A percentile compares a stretch with the other conserved stretches of the same genome.
phyloP scores from a whole-genome alignment of 1,284 basidiomycete genomes.

The Cutaneotrichosporon sp. region DNA sequence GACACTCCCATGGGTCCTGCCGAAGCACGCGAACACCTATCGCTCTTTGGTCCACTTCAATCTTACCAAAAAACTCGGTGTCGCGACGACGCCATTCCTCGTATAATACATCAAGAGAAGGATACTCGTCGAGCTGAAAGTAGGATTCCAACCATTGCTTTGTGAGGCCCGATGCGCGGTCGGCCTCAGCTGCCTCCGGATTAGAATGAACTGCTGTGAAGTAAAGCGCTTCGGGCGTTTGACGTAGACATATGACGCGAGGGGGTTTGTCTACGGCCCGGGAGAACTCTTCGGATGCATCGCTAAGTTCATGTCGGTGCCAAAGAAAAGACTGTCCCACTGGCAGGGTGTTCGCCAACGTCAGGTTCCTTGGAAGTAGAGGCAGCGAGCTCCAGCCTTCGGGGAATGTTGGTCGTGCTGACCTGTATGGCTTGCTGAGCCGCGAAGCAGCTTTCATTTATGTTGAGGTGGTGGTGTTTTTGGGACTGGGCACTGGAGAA shows the following conservation, averaged over 20 bases:
- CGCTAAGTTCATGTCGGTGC: conserved; percentile 30
- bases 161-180: conserved; percentile 59
- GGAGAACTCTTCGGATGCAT: conserved; percentile 39
- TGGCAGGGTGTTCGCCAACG: conserved; percentile 43
- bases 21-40: conserved; percentile 63
- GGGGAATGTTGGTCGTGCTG: conserved; percentile 34
- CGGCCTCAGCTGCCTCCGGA: conserved; percentile 19
- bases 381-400: conserved; percentile 33
- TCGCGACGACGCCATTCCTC: conserved; percentile 69
- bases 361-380: conserved; percentile 30
- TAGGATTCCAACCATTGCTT: conserved; percentile 75
- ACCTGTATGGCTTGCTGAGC: neutral
- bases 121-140: conserved; percentile 62
- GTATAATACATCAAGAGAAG: conserved; percentile 57
- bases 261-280: conserved; percentile 39
- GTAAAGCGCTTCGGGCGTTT: conserved; percentile 61
- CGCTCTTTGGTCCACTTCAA: conserved; percentile 56
- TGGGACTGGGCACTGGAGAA: no score
- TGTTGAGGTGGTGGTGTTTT: no score
- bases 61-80: conserved; percentile 60
- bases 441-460: no score
- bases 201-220: conserved; percentile 64
- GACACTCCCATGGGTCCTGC: conserved; percentile 94
- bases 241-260: conserved; percentile 74
- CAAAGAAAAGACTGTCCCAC: conserved; percentile 48